Conservation (phyloP, 2,329 filamentous ascomycete genomes). For the Pyricularia sp. region DNA sequence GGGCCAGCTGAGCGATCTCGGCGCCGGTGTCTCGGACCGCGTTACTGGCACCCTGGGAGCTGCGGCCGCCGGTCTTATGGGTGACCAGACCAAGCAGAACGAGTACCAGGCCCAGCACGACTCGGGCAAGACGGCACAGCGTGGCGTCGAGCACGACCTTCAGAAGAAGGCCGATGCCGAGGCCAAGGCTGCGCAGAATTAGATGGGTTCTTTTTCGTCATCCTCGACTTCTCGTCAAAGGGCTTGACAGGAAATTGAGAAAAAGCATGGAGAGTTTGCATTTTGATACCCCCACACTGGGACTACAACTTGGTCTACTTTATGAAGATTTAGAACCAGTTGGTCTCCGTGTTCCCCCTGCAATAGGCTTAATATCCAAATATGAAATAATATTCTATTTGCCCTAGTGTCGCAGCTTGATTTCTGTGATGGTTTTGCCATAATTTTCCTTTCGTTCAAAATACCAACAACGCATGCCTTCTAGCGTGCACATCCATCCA, state of each 20-base stretch:
- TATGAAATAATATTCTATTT: background rate
- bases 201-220: background rate
- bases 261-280: background rate
- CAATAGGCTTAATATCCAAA: background rate
- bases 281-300: slow-evolving; percentile 1
- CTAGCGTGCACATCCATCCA: too few relatives aligned
- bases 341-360: background rate
- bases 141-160: slow-evolving; percentile 74
- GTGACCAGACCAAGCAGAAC: slow-evolving; percentile 55
- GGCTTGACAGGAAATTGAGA: background rate
- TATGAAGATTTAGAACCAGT: too few relatives aligned
- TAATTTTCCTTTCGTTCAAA: too few relatives aligned
- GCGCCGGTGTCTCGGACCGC: slow-evolving; percentile 57
- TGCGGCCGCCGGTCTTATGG: slow-evolving; percentile 62
- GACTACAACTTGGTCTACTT: background rate
- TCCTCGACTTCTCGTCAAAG: background rate
- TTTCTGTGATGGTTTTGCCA: too few relatives aligned
- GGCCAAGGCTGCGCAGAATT: background rate
- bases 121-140: slow-evolving; percentile 68
- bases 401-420: too few relatives aligned
- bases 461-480: too few relatives aligned
- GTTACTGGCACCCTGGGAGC: slow-evolving; percentile 59
- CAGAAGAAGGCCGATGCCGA: slow-evolving; percentile 56
- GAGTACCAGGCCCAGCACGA: slow-evolving; percentile 65
- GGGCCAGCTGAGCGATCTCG: slow-evolving; percentile 70